These are phyloP conservation scores for Gnomoniopsis sp. DNA, from an alignment of 2,329 filamentous ascomycete species.

Conservation along the genomic window DNA sequence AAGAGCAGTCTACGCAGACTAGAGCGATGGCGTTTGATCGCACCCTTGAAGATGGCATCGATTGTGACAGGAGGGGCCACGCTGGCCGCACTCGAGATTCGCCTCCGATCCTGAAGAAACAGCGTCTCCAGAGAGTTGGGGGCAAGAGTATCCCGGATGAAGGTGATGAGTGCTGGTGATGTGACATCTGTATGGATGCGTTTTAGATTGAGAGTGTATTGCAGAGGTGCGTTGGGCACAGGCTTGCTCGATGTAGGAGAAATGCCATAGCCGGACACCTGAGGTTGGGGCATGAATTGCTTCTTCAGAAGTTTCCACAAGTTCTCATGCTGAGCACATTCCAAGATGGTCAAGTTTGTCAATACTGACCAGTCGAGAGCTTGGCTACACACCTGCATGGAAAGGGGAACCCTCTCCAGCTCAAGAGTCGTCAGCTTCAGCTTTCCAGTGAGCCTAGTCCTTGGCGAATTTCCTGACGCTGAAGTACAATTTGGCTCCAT, in stretches of 20 bases:
- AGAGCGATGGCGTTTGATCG: constrained; percentile 65
- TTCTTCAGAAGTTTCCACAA: constrained; percentile 71
- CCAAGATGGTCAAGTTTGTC: constrained; percentile 69
- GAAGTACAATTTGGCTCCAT: neutral
- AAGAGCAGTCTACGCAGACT: constrained; percentile 73
- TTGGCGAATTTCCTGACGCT: constrained; percentile 18
- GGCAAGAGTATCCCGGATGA: constrained; percentile 72
- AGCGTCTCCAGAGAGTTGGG: constrained; percentile 78
- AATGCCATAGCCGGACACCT: constrained; percentile 25
- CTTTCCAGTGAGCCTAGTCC: constrained; percentile 49
- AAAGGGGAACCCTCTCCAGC: constrained; percentile 72
- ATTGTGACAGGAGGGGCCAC: constrained; percentile 55
- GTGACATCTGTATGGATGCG: constrained; percentile 73
- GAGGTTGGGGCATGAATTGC: constrained; percentile 49
- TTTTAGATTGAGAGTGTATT: constrained; percentile 65
- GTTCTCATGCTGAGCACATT: constrained; percentile 69
- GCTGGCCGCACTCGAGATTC: constrained; percentile 21
- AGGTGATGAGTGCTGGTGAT: constrained; percentile 65
- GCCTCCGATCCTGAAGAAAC: constrained; percentile 67
- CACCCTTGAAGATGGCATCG: constrained; percentile 67
- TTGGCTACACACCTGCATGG: constrained; percentile 64
- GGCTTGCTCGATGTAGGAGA: constrained; percentile 23
- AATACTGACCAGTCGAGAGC: constrained; percentile 73
- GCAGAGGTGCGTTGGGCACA: constrained; percentile 33
- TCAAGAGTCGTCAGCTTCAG: constrained; percentile 69